Conservation (phyloP, 1,139 yeast genomes). For the Torulaspora pretoriensis region DNA sequence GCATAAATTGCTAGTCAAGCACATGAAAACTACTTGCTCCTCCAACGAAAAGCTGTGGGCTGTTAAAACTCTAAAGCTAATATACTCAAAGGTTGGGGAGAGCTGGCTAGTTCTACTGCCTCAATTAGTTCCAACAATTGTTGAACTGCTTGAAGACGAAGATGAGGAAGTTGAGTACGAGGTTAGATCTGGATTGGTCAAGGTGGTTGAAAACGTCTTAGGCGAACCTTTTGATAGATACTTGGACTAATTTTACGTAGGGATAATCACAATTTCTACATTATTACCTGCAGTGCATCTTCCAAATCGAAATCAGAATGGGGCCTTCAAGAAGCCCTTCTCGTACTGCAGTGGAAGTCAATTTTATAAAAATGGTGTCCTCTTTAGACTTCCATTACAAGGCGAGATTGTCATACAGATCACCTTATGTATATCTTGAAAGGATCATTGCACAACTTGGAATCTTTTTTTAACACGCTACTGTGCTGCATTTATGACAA, state of each 20-base stretch:
- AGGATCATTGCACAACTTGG: too few relatives aligned
- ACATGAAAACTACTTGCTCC: conserved; percentile 50
- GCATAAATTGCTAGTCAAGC: conserved; percentile 51
- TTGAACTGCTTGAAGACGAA: conserved; percentile 92
- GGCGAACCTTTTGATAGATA: conserved; percentile 95
- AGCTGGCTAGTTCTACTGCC: conserved; percentile 91
- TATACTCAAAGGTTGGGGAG: conserved; percentile 90
- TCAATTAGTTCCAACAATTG: conserved; percentile 90
- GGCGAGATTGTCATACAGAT: too few relatives aligned
- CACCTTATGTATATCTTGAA: too few relatives aligned
- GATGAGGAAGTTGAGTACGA: conserved; percentile 90
- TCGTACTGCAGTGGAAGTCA: too few relatives aligned
- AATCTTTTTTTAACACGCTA: too few relatives aligned
- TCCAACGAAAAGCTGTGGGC: conserved; percentile 77
- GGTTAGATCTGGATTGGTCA: conserved; percentile 87
- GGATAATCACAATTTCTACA: background rate
- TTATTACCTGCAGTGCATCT: background rate
- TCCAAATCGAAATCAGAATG: too few relatives aligned
- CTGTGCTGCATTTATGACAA: too few relatives aligned
- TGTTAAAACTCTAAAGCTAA: conserved; percentile 67
- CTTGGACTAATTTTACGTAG: conserved; percentile 46
- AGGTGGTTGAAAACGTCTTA: conserved; percentile 83
- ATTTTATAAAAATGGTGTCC: too few relatives aligned
- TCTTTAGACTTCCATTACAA: too few relatives aligned
- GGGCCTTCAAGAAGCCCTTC: too few relatives aligned